Base-by-base conservation (phyloP, 768 basidiomycete species). In the Boletus huronensis region DNA sequence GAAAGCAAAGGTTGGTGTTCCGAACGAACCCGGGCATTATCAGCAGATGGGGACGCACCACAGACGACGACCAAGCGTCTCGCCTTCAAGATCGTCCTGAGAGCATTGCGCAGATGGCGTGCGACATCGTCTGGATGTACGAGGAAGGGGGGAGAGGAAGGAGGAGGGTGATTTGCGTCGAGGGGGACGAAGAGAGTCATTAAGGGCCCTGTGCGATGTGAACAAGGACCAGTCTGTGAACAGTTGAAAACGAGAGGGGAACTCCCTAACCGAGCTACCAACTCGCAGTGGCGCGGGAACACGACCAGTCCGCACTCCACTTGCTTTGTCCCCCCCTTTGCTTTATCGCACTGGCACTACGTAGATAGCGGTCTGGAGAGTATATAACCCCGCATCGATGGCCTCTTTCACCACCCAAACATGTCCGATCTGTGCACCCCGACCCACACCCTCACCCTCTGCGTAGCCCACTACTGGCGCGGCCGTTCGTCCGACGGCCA, bases 31-130 rank as follows among this genome's bases (percentile, higher is more conserved):
- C 58, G 49, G 25, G 49, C 8, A 48, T 38, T 52, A 63, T 59
- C 50, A 56, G 46, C 41, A 46, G 54, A 57, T 36, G 43, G 41
- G 32, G 58, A 80, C 86, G 64, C 54, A 90, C 91, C 92, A 68
- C 86, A 90, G 52, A 94, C 82, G 60, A 93, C 85, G n/a, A 92
- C 89, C 64, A 94, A 80, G 48, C 88, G 80, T 69, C 81, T 87
- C 8, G 92, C 88, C 71, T 88, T 90, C 64, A 88, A 67, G 58
- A 93, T 84, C 29, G 88, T 76, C 63, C 80, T 84, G 53, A 87
- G 71, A 16, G 80, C 78, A 58, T 77, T 82, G 49, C 75, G 70
- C 34, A 86, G 64, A 50, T 87, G 82, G 35, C 71, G 65, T 29
- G 58, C 62, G 16, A 75, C 75, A 59, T 84, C 75, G 23, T 70